phyloP scores from a whole-genome alignment of 2,329 filamentous ascomycete genomes.

The Ophiostoma perfectum region DNA sequence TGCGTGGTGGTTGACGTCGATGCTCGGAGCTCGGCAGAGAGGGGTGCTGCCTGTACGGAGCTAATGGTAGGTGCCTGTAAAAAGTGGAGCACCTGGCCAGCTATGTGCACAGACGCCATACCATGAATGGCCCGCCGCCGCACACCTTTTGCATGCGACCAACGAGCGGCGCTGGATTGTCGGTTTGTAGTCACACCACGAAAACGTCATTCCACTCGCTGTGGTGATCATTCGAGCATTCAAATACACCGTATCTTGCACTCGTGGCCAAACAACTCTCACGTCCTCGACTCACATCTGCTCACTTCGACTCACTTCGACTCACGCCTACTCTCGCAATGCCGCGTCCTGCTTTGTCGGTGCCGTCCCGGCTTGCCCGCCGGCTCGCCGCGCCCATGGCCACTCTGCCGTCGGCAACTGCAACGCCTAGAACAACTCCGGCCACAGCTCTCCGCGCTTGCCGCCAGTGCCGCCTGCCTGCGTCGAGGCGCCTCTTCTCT shows the following conservation, averaged over 20 bases:
- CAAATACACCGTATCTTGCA: too few relatives aligned
- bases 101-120: not conserved
- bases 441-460: not conserved
- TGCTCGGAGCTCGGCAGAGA: not conserved
- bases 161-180: not conserved
- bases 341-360: constrained; percentile 9
- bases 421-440: not conserved
- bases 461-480: not conserved
- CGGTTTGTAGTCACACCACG: too few relatives aligned
- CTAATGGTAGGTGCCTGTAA: not conserved
- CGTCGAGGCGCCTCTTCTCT: constrained; percentile 1
- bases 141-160: not conserved
- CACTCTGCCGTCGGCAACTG: not conserved
- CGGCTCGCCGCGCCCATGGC: constrained; percentile 7
- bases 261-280: not conserved
- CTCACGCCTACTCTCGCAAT: not conserved
- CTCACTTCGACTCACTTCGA: too few relatives aligned
- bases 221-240: too few relatives aligned
- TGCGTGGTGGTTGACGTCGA: not conserved
- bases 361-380: constrained; percentile 12
- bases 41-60: not conserved
- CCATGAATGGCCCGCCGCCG: not conserved
- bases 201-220: too few relatives aligned
- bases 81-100: not conserved
- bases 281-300: not conserved